These are phyloP conservation scores for Blepharisma undulans DNA, from an alignment of 169 alveolate species.

Conservation along the genomic window DNA sequence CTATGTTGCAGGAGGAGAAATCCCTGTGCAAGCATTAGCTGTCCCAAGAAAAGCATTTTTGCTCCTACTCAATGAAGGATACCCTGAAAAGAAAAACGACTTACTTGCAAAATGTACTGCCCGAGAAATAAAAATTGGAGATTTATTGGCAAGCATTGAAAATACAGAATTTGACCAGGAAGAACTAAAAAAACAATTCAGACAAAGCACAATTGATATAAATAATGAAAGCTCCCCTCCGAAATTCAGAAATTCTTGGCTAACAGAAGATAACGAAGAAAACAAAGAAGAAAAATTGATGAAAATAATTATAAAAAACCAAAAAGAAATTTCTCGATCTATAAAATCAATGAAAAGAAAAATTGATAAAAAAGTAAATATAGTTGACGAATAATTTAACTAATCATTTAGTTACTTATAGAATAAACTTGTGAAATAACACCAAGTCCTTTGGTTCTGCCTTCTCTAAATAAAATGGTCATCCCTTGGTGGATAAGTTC, in stretches of 20 bases:
- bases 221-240: neutral
- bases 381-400: neutral
- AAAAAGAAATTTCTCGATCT: neutral
- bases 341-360: neutral
- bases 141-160: neutral
- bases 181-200: neutral
- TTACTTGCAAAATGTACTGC: neutral
- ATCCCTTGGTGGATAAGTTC: slow-evolving; percentile 73
- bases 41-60: neutral
- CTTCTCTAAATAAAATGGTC: slow-evolving; percentile 84
- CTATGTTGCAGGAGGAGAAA: neutral
- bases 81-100: neutral
- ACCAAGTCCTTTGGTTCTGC: slow-evolving; percentile 87
- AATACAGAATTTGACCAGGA: neutral
- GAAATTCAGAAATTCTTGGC: neutral
- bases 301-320: neutral
- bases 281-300: neutral
- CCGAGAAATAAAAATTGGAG: neutral
- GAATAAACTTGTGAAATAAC: slow-evolving; percentile 55
- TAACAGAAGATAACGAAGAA: neutral
- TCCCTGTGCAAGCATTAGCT: neutral
- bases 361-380: too few relatives aligned
- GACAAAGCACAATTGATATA: neutral
- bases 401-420: slow-evolving; percentile 1
- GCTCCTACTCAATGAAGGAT: neutral